A percentile compares a stretch with the other conserved stretches of the same genome.
These are phyloP conservation scores for Pichia paraexigua DNA, from an alignment of 805 yeast species.

Conservation along the genomic window DNA sequence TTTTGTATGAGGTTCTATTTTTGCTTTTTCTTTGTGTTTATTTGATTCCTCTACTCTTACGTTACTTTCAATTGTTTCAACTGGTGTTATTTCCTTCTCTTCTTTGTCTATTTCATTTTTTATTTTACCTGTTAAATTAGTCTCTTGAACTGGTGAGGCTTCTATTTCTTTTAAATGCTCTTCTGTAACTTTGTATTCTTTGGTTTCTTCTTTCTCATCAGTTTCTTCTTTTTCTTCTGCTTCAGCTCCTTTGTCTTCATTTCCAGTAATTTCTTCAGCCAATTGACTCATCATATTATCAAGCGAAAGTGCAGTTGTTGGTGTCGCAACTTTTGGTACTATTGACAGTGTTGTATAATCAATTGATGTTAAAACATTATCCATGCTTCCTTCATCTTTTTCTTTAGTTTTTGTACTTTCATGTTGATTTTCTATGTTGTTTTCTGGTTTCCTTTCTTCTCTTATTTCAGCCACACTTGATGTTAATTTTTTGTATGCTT, in stretches of 20 bases:
- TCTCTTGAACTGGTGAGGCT: background rate
- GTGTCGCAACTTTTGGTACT: background rate
- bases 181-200: conserved; percentile 4
- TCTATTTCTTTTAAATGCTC: background rate
- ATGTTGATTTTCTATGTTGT: background rate
- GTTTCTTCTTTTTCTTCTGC: conserved; percentile 1
- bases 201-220: background rate
- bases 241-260: conserved; percentile 1
- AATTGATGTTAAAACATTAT: background rate
- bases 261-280: conserved; percentile 2
- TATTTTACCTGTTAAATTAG: background rate
- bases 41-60: background rate
- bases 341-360: background rate
- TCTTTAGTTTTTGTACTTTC: background rate
- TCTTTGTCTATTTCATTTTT: background rate
- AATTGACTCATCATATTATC: background rate
- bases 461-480: too few species aligned
- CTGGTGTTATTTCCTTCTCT: conserved; percentile 8
- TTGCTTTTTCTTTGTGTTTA: background rate
- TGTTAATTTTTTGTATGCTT: background rate
- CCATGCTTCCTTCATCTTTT: background rate
- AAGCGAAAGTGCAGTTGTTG: background rate
- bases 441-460: background rate
- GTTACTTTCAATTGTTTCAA: too few species aligned
- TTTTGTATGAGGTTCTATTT: background rate